A percentile compares a stretch with the other conserved stretches of the same genome.
These are phyloP conservation scores for Pluteus cervinus DNA, from an alignment of 768 basidiomycete genomes.

Conservation along the genomic window DNA sequence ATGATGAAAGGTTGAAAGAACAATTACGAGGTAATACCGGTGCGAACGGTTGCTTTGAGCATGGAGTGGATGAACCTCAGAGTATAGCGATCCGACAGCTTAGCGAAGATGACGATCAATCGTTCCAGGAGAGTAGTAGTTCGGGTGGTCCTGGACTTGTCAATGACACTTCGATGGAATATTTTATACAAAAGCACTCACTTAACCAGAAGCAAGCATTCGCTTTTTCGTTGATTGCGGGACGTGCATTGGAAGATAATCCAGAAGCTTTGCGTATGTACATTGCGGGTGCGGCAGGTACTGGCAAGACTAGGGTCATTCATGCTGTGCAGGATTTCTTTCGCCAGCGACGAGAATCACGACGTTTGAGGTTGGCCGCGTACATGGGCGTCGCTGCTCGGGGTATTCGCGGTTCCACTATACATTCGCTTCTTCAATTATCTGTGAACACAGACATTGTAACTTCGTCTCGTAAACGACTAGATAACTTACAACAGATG, in stretches of 20 bases:
- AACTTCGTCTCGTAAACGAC: too few species aligned
- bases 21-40: too few species aligned
- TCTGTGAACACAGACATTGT: too few species aligned
- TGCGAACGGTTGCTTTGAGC: too few species aligned
- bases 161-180: conserved; percentile 11
- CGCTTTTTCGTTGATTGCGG: conserved; percentile 24
- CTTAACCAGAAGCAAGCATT: conserved; percentile 27
- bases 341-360: conserved; percentile 7
- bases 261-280: conserved; percentile 24
- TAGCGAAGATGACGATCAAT: too few species aligned
- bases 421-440: too few species aligned
- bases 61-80: too few species aligned
- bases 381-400: conserved; percentile 34
- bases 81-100: too few species aligned
- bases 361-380: conserved; percentile 21
- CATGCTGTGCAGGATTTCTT: conserved; percentile 28
- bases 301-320: conserved; percentile 36
- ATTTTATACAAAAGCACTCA: conserved; percentile 16
- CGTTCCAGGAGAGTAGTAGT: too few species aligned
- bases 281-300: conserved; percentile 32
- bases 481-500: too few species aligned
- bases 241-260: conserved; percentile 14
- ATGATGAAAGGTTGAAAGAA: too few species aligned
- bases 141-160: too few species aligned
- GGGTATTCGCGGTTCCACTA: conserved; percentile 31